Conservation (phyloP, 2,329 filamentous ascomycete species). For the Trichophyton schoenleinii region DNA sequence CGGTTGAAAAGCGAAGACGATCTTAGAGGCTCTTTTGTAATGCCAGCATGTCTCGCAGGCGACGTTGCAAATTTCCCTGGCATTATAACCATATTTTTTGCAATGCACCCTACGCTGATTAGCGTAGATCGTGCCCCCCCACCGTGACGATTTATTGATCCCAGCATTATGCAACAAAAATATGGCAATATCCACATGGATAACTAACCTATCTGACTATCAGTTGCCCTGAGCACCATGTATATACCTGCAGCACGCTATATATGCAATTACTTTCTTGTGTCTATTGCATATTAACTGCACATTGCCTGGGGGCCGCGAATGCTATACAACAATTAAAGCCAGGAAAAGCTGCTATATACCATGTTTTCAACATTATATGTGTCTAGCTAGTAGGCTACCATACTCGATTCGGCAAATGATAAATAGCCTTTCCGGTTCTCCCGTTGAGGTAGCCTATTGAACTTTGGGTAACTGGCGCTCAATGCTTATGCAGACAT, state of each 20-base stretch:
- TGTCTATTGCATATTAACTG: neutral
- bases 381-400: neutral
- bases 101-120: neutral
- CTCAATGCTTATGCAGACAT: neutral
- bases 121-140: neutral
- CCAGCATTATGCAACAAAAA: neutral
- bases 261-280: neutral
- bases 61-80: neutral
- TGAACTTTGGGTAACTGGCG: neutral
- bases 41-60: neutral
- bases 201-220: neutral
- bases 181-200: neutral
- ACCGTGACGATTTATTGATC: neutral
- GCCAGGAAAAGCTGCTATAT: neutral
- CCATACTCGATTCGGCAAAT: neutral
- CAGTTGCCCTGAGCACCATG: neutral
- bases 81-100: neutral
- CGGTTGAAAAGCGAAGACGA: slow-evolving; percentile 54
- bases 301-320: neutral
- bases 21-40: neutral
- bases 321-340: neutral
- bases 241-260: neutral
- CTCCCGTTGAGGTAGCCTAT: neutral
- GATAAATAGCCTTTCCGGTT: neutral
- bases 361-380: neutral